Evolutionary conservation across 1,284 basidiomycete species (phyloP).

Genomic region (Microbotryomycetes sp.): DNA sequence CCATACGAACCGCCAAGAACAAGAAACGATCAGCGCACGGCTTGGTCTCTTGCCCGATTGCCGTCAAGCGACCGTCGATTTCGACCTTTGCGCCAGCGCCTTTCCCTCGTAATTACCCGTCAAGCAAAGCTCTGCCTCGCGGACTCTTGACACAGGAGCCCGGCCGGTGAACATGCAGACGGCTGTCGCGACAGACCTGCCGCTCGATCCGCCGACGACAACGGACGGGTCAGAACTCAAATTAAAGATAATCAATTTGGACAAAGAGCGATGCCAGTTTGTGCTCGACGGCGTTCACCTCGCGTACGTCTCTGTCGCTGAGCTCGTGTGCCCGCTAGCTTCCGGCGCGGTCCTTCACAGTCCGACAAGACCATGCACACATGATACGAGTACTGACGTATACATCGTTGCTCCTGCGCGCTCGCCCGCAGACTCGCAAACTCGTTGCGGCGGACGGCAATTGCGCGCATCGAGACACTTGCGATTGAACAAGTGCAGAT

Average conservation of each 20-base stretch:
- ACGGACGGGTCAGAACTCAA: constrained; percentile 30
- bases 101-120: too few relatives aligned
- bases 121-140: too few relatives aligned
- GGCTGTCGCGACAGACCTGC: constrained; percentile 17
- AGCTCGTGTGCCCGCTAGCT: constrained; percentile 9
- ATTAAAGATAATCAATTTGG: constrained; percentile 38
- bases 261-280: constrained; percentile 75
- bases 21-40: too few relatives aligned
- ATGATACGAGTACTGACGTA: background rate
- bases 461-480: constrained; percentile 94
- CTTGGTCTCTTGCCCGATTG: too few relatives aligned
- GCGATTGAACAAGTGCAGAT: constrained; percentile 98
- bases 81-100: too few relatives aligned
- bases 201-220: constrained; percentile 22
- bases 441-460: constrained; percentile 77
- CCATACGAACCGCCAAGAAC: too few relatives aligned
- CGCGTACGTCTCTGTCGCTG: constrained; percentile 50
- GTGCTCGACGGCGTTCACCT: constrained; percentile 87
- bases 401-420: background rate
- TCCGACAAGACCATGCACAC: too few relatives aligned
- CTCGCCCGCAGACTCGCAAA: constrained; percentile 64
- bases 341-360: too few relatives aligned
- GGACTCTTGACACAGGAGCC: too few relatives aligned
- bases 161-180: too few relatives aligned
- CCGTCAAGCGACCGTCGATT: too few relatives aligned